These are phyloP conservation scores for Malassezia restricta DNA, from an alignment of 1,284 basidiomycete species.

Conservation along the genomic window DNA sequence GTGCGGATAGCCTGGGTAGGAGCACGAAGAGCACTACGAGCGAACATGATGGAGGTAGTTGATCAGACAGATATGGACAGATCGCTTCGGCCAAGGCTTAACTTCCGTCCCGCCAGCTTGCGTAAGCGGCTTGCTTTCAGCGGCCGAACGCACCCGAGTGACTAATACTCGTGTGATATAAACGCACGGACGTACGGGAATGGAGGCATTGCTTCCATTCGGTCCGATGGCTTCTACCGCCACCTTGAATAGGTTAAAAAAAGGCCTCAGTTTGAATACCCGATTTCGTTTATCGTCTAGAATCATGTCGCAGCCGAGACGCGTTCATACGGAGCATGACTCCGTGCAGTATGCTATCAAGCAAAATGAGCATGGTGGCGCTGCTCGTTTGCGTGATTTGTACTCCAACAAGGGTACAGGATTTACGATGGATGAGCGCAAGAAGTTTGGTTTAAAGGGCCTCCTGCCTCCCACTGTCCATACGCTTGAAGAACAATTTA, in stretches of 20 bases:
- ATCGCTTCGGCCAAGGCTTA: too few relatives aligned
- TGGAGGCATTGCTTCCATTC: too few relatives aligned
- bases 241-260: too few relatives aligned
- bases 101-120: background rate
- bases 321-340: slow-evolving; percentile 3
- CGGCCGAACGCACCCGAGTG: too few relatives aligned
- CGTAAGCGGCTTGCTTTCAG: background rate
- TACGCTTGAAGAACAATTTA: slow-evolving; percentile 51
- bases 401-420: slow-evolving; percentile 51
- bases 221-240: too few relatives aligned
- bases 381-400: slow-evolving; percentile 32
- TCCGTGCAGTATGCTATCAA: slow-evolving; percentile 25
- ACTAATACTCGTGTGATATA: too few relatives aligned
- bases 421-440: slow-evolving; percentile 58
- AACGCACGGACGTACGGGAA: too few relatives aligned
- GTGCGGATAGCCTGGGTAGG: slow-evolving; percentile 21
- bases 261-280: too few relatives aligned
- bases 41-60: slow-evolving; percentile 25
- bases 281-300: too few relatives aligned
- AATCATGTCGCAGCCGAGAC: too few relatives aligned
- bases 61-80: background rate
- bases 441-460: slow-evolving; percentile 59
- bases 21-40: slow-evolving; percentile 21
- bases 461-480: slow-evolving; percentile 56
- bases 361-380: slow-evolving; percentile 27